Percentiles rank a stretch among this genome's conserved stretches.
Evolutionary conservation across 345 rosid genomes (phyloP).

Genomic region (Euphorbia peplus): DNA sequence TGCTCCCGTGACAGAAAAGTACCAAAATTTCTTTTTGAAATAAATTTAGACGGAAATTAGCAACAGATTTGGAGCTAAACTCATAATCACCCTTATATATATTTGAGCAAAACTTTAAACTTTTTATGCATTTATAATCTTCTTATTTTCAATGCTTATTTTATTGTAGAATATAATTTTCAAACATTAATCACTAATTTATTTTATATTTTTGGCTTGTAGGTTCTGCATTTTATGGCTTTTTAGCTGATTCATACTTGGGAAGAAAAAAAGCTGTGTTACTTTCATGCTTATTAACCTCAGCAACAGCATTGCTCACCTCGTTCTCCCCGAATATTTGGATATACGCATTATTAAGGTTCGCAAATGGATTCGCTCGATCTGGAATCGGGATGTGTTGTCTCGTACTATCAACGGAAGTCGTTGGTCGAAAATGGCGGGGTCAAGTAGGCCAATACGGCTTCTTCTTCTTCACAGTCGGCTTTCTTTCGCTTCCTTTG

Average conservation of each 20-base stretch:
- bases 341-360: constrained; percentile 64
- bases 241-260: constrained; percentile 51
- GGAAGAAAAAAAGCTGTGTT: constrained; percentile 60
- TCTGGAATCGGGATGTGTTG: constrained; percentile 69
- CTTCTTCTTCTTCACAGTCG: constrained; percentile 66
- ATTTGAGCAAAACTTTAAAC: too few species aligned
- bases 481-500: constrained; percentile 63
- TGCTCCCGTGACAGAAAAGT: too few species aligned
- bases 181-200: too few species aligned
- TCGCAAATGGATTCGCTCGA: constrained; percentile 50
- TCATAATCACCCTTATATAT: too few species aligned
- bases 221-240: constrained; percentile 62
- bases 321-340: constrained; percentile 70
- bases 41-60: too few species aligned
- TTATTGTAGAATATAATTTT: too few species aligned
- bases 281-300: constrained; percentile 48
- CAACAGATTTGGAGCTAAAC: too few species aligned
- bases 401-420: constrained; percentile 66
- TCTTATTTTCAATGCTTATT: too few species aligned
- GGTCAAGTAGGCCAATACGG: constrained; percentile 77
- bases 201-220: not conserved
- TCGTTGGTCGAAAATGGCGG: constrained; percentile 67
- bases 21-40: too few species aligned
- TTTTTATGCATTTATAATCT: too few species aligned
- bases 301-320: constrained; percentile 50